Evolutionary conservation across 108 stramenopile genomes (phyloP), one percentile per base, ranked within the genome.

Genomic region (Licmophora abbreviata): DNA sequence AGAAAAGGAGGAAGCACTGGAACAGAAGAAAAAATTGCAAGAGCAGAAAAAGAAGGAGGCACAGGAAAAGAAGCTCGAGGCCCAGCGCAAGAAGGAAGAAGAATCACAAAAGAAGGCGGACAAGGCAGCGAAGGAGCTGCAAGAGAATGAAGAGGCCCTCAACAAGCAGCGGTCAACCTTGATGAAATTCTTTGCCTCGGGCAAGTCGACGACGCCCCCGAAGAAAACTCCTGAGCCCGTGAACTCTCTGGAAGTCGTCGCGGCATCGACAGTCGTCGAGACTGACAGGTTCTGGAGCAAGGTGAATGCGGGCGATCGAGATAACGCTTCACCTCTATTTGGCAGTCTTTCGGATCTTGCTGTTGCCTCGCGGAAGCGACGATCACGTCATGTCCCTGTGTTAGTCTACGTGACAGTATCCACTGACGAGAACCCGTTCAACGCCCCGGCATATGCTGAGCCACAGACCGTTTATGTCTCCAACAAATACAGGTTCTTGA

Each of bases 401-500:
- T 11, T 61, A 10, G 74, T 70, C 14, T 63, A 52, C 40, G 58
- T 68, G 41, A 66, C 74, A 18, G 68, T 62, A 2, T 20, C 40
- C 12, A 48, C 69, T 14, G 69, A 75, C 4, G 44, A 48, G 11
- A 48, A 53, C 33, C 20, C 74, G 14, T 74, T 79, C 46, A 45
- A 59, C 18, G 71, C 75, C 5, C 79, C 77, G 48, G 75, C 78
- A 7, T 92, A 83, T 54, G 81, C 71, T 15, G 90, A 92, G 46
- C 68, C 77, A 50, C 50, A 49, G 24, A 69, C 54, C 14, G 67
- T 92, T n/a, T 35, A 58, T 5, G 57, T 92, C 52, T 69, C 54
- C 27, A 92, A 88, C 63, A 76, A 65, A 43, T 83, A 85, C 56
- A 81, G 84, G 43, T 88, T 92, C 47, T 51, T 92, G 14, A 69